Evolutionary conservation across 176 grass and related monocot species (phyloP), one percentile per base, ranked within the genome.

Genomic region (Tuctoria greenei): DNA sequence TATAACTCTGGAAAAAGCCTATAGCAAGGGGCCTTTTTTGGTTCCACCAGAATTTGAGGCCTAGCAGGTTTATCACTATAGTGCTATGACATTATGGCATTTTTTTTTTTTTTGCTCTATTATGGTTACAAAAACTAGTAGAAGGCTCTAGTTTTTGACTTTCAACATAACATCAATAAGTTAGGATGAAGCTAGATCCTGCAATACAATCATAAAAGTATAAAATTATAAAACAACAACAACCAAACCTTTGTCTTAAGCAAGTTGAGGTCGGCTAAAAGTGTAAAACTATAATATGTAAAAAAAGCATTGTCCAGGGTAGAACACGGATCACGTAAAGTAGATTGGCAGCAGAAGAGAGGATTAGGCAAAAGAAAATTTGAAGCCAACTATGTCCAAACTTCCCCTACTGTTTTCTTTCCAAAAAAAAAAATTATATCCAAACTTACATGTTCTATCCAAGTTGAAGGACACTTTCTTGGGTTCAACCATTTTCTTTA

Each of bases 401-500:
- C 69, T 25, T 89, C n/a, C n/a, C n/a, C n/a, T n/a, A n/a, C n/a
- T n/a, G n/a, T n/a, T n/a, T n/a, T n/a, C 8, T 39, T 39, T 39
- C 38, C 8, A 39, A 39, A 2, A 39, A 39, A 39, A 39, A 39
- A 39, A 39, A 39, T 64, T 66, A n/a, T n/a, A n/a, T 71, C n/a
- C 47, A 70, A 52, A 84, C 70, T 27, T 89, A 97, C 91, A 92
- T 89, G 71, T 72, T 87, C 84, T 80, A 85, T 93, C 88, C 77
- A 97, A 91, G 58, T 72, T 91, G 75, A 93, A 97, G 42, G 78
- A 91, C 57, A 97, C 72, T 73, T 89, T 97, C 75, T 97, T 97
- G 68, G 91, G 88, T 74, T 86, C 73, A 83, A 93, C 76, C 73
- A 84, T 85, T 79, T 93, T 93, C 74, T 97, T 97, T 72, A 93